Conservation (phyloP, 2,329 filamentous ascomycete species). For the Fusarium burgessii region DNA sequence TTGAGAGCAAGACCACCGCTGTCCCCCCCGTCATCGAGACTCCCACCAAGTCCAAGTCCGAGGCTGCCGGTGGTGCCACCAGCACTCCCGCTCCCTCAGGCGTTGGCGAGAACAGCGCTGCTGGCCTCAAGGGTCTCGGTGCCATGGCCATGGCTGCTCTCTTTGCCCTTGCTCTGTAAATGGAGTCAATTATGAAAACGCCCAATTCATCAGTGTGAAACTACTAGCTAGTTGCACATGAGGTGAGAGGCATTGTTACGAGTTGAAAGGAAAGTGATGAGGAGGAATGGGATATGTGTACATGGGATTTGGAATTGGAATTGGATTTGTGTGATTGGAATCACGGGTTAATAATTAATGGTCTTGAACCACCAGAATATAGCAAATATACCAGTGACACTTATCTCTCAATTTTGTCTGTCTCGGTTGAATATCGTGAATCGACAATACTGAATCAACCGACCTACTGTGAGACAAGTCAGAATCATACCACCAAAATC, state of each 20-base stretch:
- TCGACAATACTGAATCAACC: neutral
- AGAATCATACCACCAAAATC: constrained; percentile 13
- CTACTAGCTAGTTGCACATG: neutral
- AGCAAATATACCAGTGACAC: constrained; percentile 35
- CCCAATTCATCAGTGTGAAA: neutral
- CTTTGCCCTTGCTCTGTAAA: constrained; percentile 54
- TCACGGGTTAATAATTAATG: constrained; percentile 39
- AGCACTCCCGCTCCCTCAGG: constrained; percentile 28
- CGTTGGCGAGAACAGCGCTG: constrained; percentile 48
- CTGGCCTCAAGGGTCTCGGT: constrained; percentile 49
- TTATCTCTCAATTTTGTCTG: neutral
- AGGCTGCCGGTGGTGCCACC: neutral
- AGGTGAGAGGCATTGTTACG: constrained; percentile 22
- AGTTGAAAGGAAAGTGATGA: constrained; percentile 9
- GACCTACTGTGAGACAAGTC: neutral
- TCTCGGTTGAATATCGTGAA: neutral
- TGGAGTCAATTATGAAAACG: constrained; percentile 10
- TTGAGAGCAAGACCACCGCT: constrained; percentile 24
- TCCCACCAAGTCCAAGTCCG: constrained; percentile 17
- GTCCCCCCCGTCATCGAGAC: constrained; percentile 26
- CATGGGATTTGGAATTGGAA: constrained; percentile 2
- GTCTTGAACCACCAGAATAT: constrained; percentile 30
- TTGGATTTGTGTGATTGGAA: constrained; percentile 15
- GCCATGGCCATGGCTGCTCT: constrained; percentile 50
- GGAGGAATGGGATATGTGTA: constrained; percentile 22